Evolutionary conservation across 2,329 filamentous ascomycete genomes (phyloP).

Genomic region (Dendryphion nanum): DNA sequence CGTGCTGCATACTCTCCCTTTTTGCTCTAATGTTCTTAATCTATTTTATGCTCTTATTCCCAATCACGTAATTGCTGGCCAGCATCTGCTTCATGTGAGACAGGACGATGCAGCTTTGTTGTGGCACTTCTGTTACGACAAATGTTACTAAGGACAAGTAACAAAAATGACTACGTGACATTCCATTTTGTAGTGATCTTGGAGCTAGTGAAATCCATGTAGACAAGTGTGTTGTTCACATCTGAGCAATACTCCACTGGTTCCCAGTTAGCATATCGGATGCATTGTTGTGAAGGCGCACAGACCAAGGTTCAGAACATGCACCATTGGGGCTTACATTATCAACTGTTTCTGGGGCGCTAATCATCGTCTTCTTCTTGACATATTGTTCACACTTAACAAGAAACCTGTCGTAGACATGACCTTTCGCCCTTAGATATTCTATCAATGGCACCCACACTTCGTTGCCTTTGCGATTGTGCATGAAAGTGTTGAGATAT

Average conservation of each 20-base stretch:
- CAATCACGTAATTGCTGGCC: slow-evolving; percentile 44
- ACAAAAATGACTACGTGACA: slow-evolving; percentile 46
- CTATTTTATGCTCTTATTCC: slow-evolving; percentile 51
- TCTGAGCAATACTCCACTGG: slow-evolving; percentile 49
- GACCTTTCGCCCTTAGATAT: slow-evolving; percentile 49
- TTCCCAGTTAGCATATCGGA: slow-evolving; percentile 8
- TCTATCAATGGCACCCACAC: slow-evolving; percentile 61
- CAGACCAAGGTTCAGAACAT: slow-evolving; percentile 62
- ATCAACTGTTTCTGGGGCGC: slow-evolving; percentile 58
- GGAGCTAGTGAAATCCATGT: slow-evolving; percentile 60
- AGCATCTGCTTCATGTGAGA: slow-evolving; percentile 50
- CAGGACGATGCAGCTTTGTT: slow-evolving; percentile 43
- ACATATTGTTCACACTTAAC: slow-evolving; percentile 36
- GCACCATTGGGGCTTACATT: slow-evolving; percentile 66
- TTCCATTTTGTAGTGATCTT: slow-evolving; percentile 57
- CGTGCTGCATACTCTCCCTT: slow-evolving; percentile 47
- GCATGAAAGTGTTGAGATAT: slow-evolving; percentile 65
- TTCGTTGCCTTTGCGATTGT: slow-evolving; percentile 55
- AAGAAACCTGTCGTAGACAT: slow-evolving; percentile 43
- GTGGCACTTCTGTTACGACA: slow-evolving; percentile 48
- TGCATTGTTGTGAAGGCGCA: slow-evolving; percentile 6
- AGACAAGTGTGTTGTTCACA: slow-evolving; percentile 62
- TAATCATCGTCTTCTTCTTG: slow-evolving; percentile 46
- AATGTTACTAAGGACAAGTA: slow-evolving; percentile 56
- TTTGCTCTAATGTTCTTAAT: slow-evolving; percentile 46